These are phyloP conservation scores for Venturia aucupariae DNA, from an alignment of 2,329 filamentous ascomycete genomes.

Conservation along the genomic window DNA sequence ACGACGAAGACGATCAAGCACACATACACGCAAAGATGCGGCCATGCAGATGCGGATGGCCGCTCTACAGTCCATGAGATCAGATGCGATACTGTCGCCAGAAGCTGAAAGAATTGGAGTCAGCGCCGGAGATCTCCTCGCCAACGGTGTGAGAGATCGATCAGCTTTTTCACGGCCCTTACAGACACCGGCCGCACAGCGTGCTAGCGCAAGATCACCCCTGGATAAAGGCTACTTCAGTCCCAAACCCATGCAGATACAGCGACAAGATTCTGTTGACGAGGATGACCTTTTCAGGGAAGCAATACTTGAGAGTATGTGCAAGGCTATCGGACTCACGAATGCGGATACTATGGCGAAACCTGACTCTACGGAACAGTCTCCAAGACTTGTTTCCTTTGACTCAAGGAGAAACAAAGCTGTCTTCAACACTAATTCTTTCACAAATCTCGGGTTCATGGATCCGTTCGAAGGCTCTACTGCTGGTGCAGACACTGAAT, in stretches of 20 bases:
- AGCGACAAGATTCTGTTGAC: constrained; percentile 72
- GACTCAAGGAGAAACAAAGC: constrained; percentile 75
- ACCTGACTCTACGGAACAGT: constrained; percentile 71
- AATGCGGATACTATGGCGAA: constrained; percentile 55
- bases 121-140: constrained; percentile 59
- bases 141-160: constrained; percentile 39
- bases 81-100: constrained; percentile 9
- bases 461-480: constrained; percentile 65
- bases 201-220: constrained; percentile 12
- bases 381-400: constrained; percentile 73
- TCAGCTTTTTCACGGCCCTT: constrained; percentile 41
- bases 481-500: constrained; percentile 77
- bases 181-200: constrained; percentile 26
- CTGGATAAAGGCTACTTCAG: constrained; percentile 15
- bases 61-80: constrained; percentile 27
- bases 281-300: constrained; percentile 84
- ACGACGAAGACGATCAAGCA: constrained; percentile 62
- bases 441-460: constrained; percentile 88
- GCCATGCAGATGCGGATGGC: constrained; percentile 56
- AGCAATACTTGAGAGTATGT: constrained; percentile 89
- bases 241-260: constrained; percentile 35
- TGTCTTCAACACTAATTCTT: constrained; percentile 67
- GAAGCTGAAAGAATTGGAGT: constrained; percentile 32
- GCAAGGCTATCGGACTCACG: constrained; percentile 81
- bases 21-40: constrained; percentile 69